Evolutionary conservation across 495 filamentous ascomycete species (phyloP), one percentile per base, ranked within the genome.

Genomic region (Tetracladium setigerum): DNA sequence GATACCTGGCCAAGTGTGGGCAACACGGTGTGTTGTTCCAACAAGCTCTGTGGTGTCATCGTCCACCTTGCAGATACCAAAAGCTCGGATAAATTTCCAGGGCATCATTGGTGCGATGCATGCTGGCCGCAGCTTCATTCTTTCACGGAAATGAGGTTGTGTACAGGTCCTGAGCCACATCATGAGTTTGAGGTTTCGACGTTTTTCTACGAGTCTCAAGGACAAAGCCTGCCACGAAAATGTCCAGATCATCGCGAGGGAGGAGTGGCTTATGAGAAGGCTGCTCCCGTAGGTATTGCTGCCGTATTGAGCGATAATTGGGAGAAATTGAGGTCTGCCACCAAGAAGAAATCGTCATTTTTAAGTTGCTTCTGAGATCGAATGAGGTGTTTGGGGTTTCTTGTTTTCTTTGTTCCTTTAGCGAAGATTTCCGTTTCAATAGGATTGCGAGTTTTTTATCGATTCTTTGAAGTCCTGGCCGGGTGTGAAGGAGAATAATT

Each of bases 21-120:
- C 15, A n/a, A 11, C 15, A 55, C 54, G 10, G 54, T 62, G 6
- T 66, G 62, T 52, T 67, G 65, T 53, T 63, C 65, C 7, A 67
- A 67, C 58, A 66, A 66, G 44, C 40, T 67, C 11, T 67, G 65
- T 52, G 38, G 58, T 9, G 43, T 39, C 4, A 67, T 67, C 41
- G 43, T 67, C 40, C 49, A 27, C 17, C 32, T 52, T 0, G 16
- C 40, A 18, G 34, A 22, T 27, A 45, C 59, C 13, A 36, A 46
- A 27, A 36, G 44, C 16, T 52, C 58, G 11, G 36, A 49, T 12
- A 46, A 57, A 30, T 53, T 48, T 36, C 44, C 60, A 0, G 52
- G 60, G 3, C 51, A 47, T 19, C 40, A 48, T 30, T 67, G 63
- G 61, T 65, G 61, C 47, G 35, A 49, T 38, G 43, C 33, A 6